A percentile compares a stretch with the other conserved stretches of the same genome.
These are phyloP conservation scores for Triadica sebifera DNA, from an alignment of 345 rosid species.

Conservation along the genomic window DNA sequence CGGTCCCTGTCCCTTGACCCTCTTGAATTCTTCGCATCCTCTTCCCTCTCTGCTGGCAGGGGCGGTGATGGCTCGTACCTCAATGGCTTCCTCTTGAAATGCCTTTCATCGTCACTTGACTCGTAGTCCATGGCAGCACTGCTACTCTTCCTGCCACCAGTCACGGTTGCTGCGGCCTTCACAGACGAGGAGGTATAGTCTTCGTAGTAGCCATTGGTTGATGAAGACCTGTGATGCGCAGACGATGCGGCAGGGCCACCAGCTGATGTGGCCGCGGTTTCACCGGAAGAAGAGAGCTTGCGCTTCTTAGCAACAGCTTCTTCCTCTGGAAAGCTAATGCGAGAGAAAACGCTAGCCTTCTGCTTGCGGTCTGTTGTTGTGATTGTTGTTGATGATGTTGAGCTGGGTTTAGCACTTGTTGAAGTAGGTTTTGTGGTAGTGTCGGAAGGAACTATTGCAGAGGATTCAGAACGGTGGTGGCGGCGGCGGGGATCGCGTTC, in stretches of 20 bases:
- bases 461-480: slow-evolving; percentile 43
- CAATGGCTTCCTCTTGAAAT: slow-evolving; percentile 87
- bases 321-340: slow-evolving; percentile 80
- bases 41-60: slow-evolving; percentile 40
- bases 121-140: slow-evolving; percentile 53
- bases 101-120: slow-evolving; percentile 88
- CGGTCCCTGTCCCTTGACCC: slow-evolving; percentile 40
- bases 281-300: slow-evolving; percentile 43
- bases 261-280: slow-evolving; percentile 12
- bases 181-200: slow-evolving; percentile 31
- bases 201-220: slow-evolving; percentile 47
- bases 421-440: slow-evolving; percentile 33
- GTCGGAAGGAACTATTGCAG: slow-evolving; percentile 35
- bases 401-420: slow-evolving; percentile 17
- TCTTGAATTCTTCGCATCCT: slow-evolving; percentile 36
- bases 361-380: slow-evolving; percentile 41
- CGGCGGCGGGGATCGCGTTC: slow-evolving; percentile 20
- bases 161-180: slow-evolving; percentile 27
- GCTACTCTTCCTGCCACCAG: slow-evolving; percentile 29
- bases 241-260: slow-evolving; percentile 17
- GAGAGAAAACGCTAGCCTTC: slow-evolving; percentile 84
- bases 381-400: slow-evolving; percentile 30
- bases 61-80: slow-evolving; percentile 75
- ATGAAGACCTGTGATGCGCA: slow-evolving; percentile 39
- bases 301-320: slow-evolving; percentile 49